A percentile compares a stretch with the other conserved stretches of the same genome.
These are phyloP conservation scores for Porpolomopsis calyptriformis DNA, from an alignment of 768 basidiomycete species.

Conservation along the genomic window DNA sequence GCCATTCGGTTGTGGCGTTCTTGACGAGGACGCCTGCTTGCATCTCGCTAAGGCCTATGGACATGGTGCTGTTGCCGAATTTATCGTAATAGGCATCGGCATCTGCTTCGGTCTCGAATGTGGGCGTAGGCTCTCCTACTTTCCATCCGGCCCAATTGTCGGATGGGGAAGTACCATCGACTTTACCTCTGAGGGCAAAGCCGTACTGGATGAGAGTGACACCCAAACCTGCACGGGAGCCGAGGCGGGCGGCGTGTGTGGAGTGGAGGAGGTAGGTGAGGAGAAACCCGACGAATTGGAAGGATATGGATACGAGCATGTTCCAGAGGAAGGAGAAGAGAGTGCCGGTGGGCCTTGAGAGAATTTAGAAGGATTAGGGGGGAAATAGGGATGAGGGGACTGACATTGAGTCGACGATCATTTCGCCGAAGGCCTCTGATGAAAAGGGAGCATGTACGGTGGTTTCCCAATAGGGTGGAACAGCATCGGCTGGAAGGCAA, in stretches of 20 bases:
- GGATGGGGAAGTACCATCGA: conserved; percentile 27
- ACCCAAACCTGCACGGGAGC: conserved; percentile 91
- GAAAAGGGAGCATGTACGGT: conserved; percentile 85
- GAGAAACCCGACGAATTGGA: conserved; percentile 92
- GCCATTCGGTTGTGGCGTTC: conserved; percentile 83
- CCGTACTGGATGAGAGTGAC: conserved; percentile 95
- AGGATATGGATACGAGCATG: conserved; percentile 84
- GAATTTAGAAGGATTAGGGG: background rate
- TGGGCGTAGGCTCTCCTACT: conserved; percentile 27
- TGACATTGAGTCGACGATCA: conserved; percentile 76
- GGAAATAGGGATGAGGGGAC: background rate
- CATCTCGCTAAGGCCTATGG: conserved; percentile 9
- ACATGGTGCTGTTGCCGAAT: conserved; percentile 9
- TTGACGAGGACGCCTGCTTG: conserved; percentile 27
- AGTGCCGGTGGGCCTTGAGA: conserved; percentile 48
- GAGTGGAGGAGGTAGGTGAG: conserved; percentile 91
- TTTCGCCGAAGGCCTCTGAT: conserved; percentile 55
- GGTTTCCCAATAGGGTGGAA: conserved; percentile 96
- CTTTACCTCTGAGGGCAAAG: conserved; percentile 55
- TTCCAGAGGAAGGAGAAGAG: conserved; percentile 89
- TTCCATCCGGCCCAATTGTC: conserved; percentile 23
- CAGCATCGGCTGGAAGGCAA: conserved; percentile 58
- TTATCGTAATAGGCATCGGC: conserved; percentile 34
- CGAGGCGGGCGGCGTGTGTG: conserved; percentile 86
- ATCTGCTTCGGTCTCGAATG: conserved; percentile 34